Evolutionary conservation across 139 green algal species (phyloP), one percentile per base, ranked within the genome.

Genomic region (Chlorella sp.): DNA sequence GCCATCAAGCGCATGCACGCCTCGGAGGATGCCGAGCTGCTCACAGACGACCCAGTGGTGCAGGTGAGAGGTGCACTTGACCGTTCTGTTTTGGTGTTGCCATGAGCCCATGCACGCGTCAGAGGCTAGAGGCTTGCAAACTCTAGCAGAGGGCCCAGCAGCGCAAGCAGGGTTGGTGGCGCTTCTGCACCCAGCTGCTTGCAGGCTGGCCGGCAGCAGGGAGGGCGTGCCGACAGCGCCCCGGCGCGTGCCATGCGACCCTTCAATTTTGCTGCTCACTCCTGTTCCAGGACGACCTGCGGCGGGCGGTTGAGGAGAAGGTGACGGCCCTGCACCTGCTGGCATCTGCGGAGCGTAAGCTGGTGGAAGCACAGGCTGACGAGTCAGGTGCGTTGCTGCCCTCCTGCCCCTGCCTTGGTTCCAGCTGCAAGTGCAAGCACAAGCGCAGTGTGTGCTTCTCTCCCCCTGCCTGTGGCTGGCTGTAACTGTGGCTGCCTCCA

Each of bases 301-400:
- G 78, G 22, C 85, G 85, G 3, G 85, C 85, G 9, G 62, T 88
- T 2, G 38, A 82, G 60, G 85, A 88, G 73, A 84, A 88, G 80
- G 80, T 85, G 36, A 9, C 28, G 1, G 85, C 85, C 8, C 73
- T 88, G 44, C 77, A 88, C 38, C 67, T 84, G 73, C 78, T 88
- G 65, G 73, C 85, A 19, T 65, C 67, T 1, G 83, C 64, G 14
- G 83, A 86, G 60, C 80, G 76, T 58, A 67, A 54, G 32, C 73
- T 86, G 73, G 46, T 82, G 73, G 73, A 86, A 56, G 38, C 60
- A 56, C 28, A 72, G 40, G 54, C 43, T 28, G 78, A 73, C 30
- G 51, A 60, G 51, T 58, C 34, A 11, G 64, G 64, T 77, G 79
- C 1, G 62, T 62, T 54, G 7, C 46, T 54, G 34, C 1, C 0